Percentiles rank a stretch among this genome's conserved stretches.
phyloP scores from a whole-genome alignment of 192 early-diverging fungal species.

The Coemansia sp. region DNA sequence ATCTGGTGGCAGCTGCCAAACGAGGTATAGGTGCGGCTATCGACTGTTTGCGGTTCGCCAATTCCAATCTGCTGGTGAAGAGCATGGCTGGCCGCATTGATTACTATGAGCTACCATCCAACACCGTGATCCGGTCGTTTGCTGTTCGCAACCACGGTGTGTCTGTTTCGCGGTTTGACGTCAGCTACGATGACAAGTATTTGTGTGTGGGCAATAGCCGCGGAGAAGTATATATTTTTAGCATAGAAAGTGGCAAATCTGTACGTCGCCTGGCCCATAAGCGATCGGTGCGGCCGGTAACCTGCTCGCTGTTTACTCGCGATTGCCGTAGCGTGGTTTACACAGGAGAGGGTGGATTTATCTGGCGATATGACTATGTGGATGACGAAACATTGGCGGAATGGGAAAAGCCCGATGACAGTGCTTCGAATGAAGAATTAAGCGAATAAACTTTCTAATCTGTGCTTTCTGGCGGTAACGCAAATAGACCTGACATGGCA shows the following conservation, averaged over 20 bases:
- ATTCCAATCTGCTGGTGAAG: constrained; percentile 66
- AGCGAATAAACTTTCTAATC: constrained; percentile 4
- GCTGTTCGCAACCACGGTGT: constrained; percentile 44
- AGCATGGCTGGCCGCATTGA: constrained; percentile 73
- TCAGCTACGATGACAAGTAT: constrained; percentile 69
- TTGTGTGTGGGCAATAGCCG: constrained; percentile 72
- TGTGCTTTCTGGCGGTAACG: not conserved
- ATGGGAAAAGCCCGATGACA: constrained; percentile 59
- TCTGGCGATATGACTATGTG: constrained; percentile 83
- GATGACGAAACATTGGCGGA: constrained; percentile 68
- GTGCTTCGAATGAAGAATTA: constrained; percentile 20
- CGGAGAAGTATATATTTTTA: constrained; percentile 70
- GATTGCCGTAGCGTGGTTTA: constrained; percentile 72
- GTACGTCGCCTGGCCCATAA: constrained; percentile 68
- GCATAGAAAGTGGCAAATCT: constrained; percentile 63
- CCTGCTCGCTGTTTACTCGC: constrained; percentile 73
- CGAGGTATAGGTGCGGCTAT: constrained; percentile 27
- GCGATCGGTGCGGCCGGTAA: constrained; percentile 73
- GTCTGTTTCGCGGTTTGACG: constrained; percentile 60
- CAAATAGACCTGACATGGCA: constrained; percentile 50
- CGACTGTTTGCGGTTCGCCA: constrained; percentile 74
- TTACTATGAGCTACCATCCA: constrained; percentile 64
- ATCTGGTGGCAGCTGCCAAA: constrained; percentile 18
- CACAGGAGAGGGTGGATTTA: constrained; percentile 72
- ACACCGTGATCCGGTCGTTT: constrained; percentile 50